Conservation (phyloP, 306 rosid genomes). For the Boehmeria nivea region DNA sequence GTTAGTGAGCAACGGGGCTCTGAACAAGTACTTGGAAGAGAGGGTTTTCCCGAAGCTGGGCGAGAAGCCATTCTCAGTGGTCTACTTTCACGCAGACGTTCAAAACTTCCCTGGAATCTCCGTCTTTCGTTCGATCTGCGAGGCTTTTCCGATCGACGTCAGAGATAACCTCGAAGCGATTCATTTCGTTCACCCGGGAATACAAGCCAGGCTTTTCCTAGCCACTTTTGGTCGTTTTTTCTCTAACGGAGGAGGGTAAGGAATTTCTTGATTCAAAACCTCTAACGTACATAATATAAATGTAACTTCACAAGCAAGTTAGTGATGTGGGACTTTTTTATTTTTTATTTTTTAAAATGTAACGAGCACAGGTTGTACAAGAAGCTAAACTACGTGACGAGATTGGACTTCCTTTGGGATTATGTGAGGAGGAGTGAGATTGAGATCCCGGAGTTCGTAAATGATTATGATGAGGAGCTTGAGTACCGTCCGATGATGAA, state of each 20-base stretch:
- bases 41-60: slow-evolving; percentile 19
- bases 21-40: slow-evolving; percentile 27
- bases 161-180: slow-evolving; percentile 22
- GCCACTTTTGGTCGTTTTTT: slow-evolving; percentile 36
- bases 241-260: slow-evolving; percentile 31
- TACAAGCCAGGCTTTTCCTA: slow-evolving; percentile 32
- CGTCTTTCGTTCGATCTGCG: slow-evolving; percentile 23
- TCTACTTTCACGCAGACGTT: slow-evolving; percentile 32
- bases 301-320: neutral
- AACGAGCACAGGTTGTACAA: slow-evolving; percentile 30
- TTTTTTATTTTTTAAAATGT: neutral
- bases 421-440: slow-evolving; percentile 31
- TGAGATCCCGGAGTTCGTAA: slow-evolving; percentile 31
- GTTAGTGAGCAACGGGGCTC: slow-evolving; percentile 23
- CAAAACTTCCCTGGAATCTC: slow-evolving; percentile 31
- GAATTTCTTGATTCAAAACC: neutral
- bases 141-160: slow-evolving; percentile 20
- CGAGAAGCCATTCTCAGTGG: slow-evolving; percentile 28
- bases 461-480: slow-evolving; percentile 23
- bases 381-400: slow-evolving; percentile 28
- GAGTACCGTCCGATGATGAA: slow-evolving; percentile 31
- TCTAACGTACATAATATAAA: neutral
- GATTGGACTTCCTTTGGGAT: slow-evolving; percentile 37
- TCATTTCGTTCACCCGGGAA: slow-evolving; percentile 32
- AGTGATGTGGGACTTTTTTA: neutral